phyloP scores from a whole-genome alignment of 495 filamentous ascomycete species.

The Penicillium waksmanii region DNA sequence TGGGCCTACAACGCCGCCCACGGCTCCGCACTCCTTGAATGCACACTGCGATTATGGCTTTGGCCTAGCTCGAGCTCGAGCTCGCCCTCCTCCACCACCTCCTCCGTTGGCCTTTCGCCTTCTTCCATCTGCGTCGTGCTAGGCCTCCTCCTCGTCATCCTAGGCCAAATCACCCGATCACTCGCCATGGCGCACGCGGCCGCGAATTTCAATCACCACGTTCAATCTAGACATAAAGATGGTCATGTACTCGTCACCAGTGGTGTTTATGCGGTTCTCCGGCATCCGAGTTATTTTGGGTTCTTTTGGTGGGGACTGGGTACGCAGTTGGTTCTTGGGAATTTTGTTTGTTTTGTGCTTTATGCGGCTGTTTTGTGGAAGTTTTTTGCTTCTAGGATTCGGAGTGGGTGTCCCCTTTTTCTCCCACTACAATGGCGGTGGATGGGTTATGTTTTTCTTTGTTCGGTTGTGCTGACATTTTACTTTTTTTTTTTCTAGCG shows the following conservation, averaged over 20 bases:
- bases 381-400: constrained; percentile 78
- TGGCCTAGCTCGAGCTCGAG: no score
- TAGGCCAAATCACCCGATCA: constrained; percentile 75
- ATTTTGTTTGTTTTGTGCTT: constrained; percentile 71
- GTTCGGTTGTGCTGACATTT: constrained; percentile 3
- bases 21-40: constrained; percentile 70
- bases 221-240: constrained; percentile 66
- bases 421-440: not conserved
- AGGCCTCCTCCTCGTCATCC: constrained; percentile 64
- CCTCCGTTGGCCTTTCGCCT: no score
- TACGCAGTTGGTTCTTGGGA: constrained; percentile 88
- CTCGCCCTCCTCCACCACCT: no score
- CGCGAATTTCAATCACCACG: constrained; percentile 87
- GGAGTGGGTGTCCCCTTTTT: constrained; percentile 47
- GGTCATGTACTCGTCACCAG: constrained; percentile 78
- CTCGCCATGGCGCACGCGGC: constrained; percentile 88
- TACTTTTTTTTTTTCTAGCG: constrained; percentile 34
- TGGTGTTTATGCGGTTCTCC: constrained; percentile 65
- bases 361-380: constrained; percentile 79
- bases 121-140: constrained; percentile 18
- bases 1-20: constrained; percentile 85
- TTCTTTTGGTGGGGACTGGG: constrained; percentile 99
- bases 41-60: constrained; percentile 59
- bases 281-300: constrained; percentile 94
- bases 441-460: not conserved